Evolutionary conservation across 2,329 filamentous ascomycete species (phyloP), one percentile per base, ranked within the genome.

Genomic region (Fusarium redolens): DNA sequence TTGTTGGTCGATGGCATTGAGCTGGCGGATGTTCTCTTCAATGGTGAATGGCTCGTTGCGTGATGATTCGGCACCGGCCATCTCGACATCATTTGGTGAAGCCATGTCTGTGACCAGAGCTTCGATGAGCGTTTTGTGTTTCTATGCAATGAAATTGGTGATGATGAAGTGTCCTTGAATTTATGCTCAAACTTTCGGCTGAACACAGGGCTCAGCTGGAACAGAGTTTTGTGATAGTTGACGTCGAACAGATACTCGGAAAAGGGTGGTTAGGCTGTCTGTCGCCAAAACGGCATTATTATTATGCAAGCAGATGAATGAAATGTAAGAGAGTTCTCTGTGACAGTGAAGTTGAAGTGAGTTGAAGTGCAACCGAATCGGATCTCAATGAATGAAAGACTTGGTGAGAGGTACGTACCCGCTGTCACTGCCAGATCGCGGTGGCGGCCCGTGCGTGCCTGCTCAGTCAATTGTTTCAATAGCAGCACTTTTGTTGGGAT

Each of bases 21-120:
- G 89, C 78, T 97, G 93, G 64, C 91, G 86, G 72, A 97, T 94
- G 72, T 93, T 93, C 80, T 97, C 92, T 44, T 92, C 88, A 38
- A 92, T 88, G 14, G 90, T 92, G 74, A 95, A 92, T n/a, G 87
- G 86, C 38, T 86, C 79, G 47, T 86, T 61, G 45, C 78, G 73
- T 33, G 78, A 37, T 6, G 72, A 47, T 10, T 71, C 77, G 25
- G 68, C 74, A 18, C 79, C 76, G 7, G 45, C 71, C 81, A 82
- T 82, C 35, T 69, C 64, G 18, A 79, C 61, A 33, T 83, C 81
- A 17, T 77, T 68, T 15, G 79, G 77, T 22, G 80, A 78, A 20
- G 75, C 65, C 81, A 83, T 83, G 30, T 18, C 28, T 31, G 28
- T 28, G 37, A 20, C n/a, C 14, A 7, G 10, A n/a, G 25, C 22